Conservation (phyloP, 495 filamentous ascomycete species). For the Penicillium macrosclerotiorum region DNA sequence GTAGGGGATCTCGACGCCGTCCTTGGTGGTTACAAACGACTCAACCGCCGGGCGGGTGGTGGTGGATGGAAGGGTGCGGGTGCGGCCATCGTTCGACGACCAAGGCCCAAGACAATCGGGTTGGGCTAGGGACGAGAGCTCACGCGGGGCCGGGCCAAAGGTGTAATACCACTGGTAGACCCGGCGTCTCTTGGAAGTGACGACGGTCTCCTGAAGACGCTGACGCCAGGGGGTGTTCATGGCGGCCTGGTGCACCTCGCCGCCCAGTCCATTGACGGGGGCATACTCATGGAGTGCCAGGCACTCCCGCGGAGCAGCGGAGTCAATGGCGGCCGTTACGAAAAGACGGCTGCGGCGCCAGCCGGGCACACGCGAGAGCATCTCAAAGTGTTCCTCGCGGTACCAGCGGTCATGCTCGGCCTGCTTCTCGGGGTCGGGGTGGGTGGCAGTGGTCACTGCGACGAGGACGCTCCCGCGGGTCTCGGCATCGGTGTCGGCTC, state of each 20-base stretch:
- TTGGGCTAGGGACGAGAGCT: slow-evolving; percentile 49
- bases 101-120: slow-evolving; percentile 38
- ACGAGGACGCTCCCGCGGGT: slow-evolving; percentile 57
- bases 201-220: slow-evolving; percentile 54
- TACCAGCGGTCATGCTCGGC: slow-evolving; percentile 66
- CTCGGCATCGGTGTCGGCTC: slow-evolving; percentile 54
- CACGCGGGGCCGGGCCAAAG: slow-evolving; percentile 71
- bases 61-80: slow-evolving; percentile 49
- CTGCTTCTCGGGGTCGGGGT: slow-evolving; percentile 50
- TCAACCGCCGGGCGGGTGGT: slow-evolving; percentile 55
- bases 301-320: slow-evolving; percentile 50
- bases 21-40: slow-evolving; percentile 63
- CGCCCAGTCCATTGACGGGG: slow-evolving; percentile 60
- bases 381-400: slow-evolving; percentile 65
- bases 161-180: slow-evolving; percentile 72
- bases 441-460: slow-evolving; percentile 56
- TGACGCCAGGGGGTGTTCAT: slow-evolving; percentile 56
- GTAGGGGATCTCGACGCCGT: slow-evolving; percentile 67
- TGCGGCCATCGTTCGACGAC: slow-evolving; percentile 54
- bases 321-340: slow-evolving; percentile 54
- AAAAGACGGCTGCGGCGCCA: slow-evolving; percentile 71
- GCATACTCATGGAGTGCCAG: slow-evolving; percentile 71
- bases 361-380: slow-evolving; percentile 70
- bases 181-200: slow-evolving; percentile 53
- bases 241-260: slow-evolving; percentile 60